A percentile compares a stretch with the other conserved stretches of the same genome.
Conservation (phyloP, 2,329 filamentous ascomycete species). For the Dothideomycetes sp. region DNA sequence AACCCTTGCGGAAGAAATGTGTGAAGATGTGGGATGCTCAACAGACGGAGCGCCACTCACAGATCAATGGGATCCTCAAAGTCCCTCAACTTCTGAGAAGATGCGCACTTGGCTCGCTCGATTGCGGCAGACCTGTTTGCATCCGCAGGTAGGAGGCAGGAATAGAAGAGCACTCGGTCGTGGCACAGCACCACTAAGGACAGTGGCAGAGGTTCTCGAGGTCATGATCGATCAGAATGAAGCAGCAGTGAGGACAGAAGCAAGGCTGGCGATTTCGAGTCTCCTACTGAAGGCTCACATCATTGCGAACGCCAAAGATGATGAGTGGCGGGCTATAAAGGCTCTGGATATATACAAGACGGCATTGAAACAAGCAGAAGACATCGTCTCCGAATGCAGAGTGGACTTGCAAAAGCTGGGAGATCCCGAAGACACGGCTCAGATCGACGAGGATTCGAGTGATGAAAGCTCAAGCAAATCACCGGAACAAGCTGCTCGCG, state of each 20-base stretch:
- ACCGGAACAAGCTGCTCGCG: conserved; percentile 16
- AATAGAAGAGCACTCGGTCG: conserved; percentile 53
- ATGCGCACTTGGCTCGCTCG: conserved; percentile 74
- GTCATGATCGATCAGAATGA: conserved; percentile 87
- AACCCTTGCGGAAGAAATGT: conserved; percentile 65
- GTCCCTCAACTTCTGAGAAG: conserved; percentile 45
- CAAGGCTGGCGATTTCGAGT: conserved; percentile 49
- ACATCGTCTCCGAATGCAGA: conserved; percentile 53
- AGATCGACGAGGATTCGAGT: conserved; percentile 10
- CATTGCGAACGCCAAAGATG: conserved; percentile 58
- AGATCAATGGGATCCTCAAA: conserved; percentile 56
- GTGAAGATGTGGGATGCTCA: conserved; percentile 55
- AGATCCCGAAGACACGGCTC: neutral
- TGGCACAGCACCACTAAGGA: conserved; percentile 57
- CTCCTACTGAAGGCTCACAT: conserved; percentile 66
- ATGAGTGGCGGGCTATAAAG: conserved; percentile 42
- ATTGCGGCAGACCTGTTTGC: conserved; percentile 71
- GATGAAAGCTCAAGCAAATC: conserved; percentile 24
- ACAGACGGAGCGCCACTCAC: conserved; percentile 49
- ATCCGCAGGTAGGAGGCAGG: conserved; percentile 66
- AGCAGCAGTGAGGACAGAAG: conserved; percentile 49
- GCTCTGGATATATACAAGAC: conserved; percentile 61
- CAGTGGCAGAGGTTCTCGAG: conserved; percentile 75
- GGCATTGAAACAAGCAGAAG: conserved; percentile 27
- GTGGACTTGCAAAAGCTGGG: conserved; percentile 34